Evolutionary conservation across 1,284 basidiomycete genomes (phyloP), one percentile per base, ranked within the genome.

Genomic region (Boletus albobrunnescens): DNA sequence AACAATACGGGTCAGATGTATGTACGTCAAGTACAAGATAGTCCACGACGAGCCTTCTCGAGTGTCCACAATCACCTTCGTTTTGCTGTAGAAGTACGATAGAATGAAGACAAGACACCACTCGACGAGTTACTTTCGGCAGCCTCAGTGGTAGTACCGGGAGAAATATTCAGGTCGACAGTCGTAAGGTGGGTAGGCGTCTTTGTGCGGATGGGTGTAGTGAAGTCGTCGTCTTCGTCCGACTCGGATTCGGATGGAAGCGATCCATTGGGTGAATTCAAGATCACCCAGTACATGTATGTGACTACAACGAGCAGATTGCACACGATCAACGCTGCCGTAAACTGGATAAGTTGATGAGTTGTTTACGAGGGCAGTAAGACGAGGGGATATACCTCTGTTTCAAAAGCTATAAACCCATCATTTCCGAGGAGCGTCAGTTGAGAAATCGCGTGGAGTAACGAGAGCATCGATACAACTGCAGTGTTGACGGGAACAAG

Each of bases 291-390:
- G 26, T 57, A 58, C 10, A 49, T 3, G 28, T 46, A 55, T 3
- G 53, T 49, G 24, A 51, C 47, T 12, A 55, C 40, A 3, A 56
- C 56, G 9, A 55, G 27, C 32, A 58, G n/a, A 49, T 57, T 56
- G 44, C 55, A 57, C 5, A 49, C 16, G n/a, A 57, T 20, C 43
- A 56, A 6, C 7, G 12, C 13, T 11, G 10, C 6, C 1, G 2
- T 17, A 1, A 32, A 9, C 31, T 32, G 6, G n/a, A 17, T 9
- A 16, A 6, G 9, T 16, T 10, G 6, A 32, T 32, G 7, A 32
- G 10, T 11, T 9, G 5, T 6, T 6, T 13, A 9, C 9, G 16
- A 17, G 16, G 16, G 11, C 4, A 9, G 10, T 16, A 17, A 10
- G 12, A 17, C 31, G 10, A 26, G 4, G 31, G 16, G 13, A 5